Evolutionary conservation across 495 filamentous ascomycete species (phyloP).

Genomic region (Penicillium bovifimosum): DNA sequence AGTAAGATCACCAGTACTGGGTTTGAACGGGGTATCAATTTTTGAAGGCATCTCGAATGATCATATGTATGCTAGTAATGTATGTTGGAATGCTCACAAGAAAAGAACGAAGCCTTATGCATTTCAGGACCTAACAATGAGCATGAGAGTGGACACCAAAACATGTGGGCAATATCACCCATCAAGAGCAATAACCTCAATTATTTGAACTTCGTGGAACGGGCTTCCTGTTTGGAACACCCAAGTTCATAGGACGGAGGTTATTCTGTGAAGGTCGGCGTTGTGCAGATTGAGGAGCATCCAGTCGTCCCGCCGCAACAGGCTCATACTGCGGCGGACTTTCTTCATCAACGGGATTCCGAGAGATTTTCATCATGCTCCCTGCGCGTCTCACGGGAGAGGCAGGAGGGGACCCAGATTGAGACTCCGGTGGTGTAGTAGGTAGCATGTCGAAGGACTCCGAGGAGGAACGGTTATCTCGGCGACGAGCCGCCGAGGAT

Average conservation of each 20-base stretch:
- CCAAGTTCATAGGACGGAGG: slow-evolving; percentile 34
- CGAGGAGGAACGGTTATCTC: slow-evolving; percentile 31
- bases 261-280: slow-evolving; percentile 20
- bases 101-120: not conserved
- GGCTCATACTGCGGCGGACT: slow-evolving; percentile 38
- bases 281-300: slow-evolving; percentile 8
- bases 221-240: slow-evolving; percentile 38
- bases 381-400: slow-evolving; percentile 35
- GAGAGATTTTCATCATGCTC: slow-evolving; percentile 35
- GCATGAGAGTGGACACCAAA: not conserved
- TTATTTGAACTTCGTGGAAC: slow-evolving; percentile 29
- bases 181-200: not conserved
- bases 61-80: not conserved
- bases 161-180: not conserved
- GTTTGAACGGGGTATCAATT: slow-evolving; percentile 1
- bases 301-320: slow-evolving; percentile 20
- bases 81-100: not conserved
- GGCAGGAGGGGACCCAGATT: slow-evolving; percentile 32
- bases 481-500: slow-evolving; percentile 18
- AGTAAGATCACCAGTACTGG: not conserved
- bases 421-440: slow-evolving; percentile 37
- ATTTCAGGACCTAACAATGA: not conserved
- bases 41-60: not conserved
- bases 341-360: slow-evolving; percentile 28
- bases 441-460: slow-evolving; percentile 47